Conservation (phyloP, 805 yeast genomes). For the Ogataea henricii region DNA sequence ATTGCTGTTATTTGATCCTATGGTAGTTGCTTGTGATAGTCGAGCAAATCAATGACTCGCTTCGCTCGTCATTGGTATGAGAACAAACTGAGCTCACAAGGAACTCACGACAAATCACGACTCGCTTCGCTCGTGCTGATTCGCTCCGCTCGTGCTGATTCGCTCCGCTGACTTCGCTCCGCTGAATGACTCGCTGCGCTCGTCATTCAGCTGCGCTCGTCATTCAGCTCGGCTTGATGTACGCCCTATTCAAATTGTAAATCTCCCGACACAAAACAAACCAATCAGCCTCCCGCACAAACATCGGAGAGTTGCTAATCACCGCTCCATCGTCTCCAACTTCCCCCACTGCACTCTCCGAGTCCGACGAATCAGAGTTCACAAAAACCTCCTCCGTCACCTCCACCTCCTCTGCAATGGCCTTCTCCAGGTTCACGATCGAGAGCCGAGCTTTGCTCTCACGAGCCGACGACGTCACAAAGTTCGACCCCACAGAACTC, state of each 20-base stretch:
- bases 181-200: too few relatives aligned
- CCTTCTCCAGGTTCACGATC: conserved; percentile 17
- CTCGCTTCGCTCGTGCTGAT: too few relatives aligned
- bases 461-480: conserved; percentile 18
- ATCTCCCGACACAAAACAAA: conserved; percentile 82
- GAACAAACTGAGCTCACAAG: too few relatives aligned
- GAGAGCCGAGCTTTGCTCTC: conserved; percentile 18
- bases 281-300: conserved; percentile 81
- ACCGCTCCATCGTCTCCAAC: conserved; percentile 24
- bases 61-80: too few relatives aligned
- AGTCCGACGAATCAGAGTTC: conserved; percentile 20
- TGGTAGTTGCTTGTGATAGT: too few relatives aligned
- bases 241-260: conserved; percentile 70
- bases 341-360: conserved; percentile 1
- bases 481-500: conserved; percentile 22
- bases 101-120: too few relatives aligned
- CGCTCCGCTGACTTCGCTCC: too few relatives aligned
- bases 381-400: conserved; percentile 26
- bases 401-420: conserved; percentile 24
- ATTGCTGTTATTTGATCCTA: too few relatives aligned
- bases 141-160: too few relatives aligned
- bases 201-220: not conserved
- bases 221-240: conserved; percentile 40
- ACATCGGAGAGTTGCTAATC: conserved; percentile 34
- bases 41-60: not conserved